Evolutionary conservation across 2,329 filamentous ascomycete species (phyloP).

Genomic region (Botrytis squamosa): DNA sequence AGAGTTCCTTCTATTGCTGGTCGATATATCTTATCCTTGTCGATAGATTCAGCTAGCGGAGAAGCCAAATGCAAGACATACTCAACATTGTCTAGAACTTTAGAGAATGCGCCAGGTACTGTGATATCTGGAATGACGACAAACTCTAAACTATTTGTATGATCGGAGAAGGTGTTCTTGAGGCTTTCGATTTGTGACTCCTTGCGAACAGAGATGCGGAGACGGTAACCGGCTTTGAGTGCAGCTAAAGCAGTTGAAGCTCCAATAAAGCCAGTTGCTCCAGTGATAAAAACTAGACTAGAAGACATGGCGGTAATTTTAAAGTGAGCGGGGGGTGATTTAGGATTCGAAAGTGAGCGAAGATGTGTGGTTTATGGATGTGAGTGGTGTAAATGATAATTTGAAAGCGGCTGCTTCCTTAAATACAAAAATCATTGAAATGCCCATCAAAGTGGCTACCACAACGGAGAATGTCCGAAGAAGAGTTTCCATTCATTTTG

Average conservation of each 20-base stretch:
- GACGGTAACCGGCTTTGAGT: neutral
- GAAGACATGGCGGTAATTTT: too few species aligned
- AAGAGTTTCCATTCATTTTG: too few species aligned
- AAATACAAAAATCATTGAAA: too few species aligned
- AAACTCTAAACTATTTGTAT: neutral
- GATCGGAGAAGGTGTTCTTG: neutral
- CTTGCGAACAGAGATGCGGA: neutral
- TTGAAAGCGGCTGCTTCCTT: too few species aligned
- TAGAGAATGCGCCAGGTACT: neutral
- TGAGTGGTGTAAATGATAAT: too few species aligned
- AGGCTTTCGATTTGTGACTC: neutral
- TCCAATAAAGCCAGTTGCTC: slow-evolving; percentile 8
- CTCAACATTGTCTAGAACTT: neutral
- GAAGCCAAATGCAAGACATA: slow-evolving; percentile 12
- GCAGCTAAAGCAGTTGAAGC: neutral
- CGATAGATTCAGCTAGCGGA: neutral
- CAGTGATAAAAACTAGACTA: neutral
- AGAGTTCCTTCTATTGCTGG: neutral
- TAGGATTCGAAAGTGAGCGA: too few species aligned
- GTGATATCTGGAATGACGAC: neutral
- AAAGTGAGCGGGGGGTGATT: too few species aligned
- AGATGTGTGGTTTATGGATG: too few species aligned
- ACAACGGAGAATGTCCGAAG: too few species aligned
- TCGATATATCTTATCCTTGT: neutral
- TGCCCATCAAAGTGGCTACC: too few species aligned